A percentile compares a stretch with the other conserved stretches of the same genome.
Conservation (phyloP, 306 rosid species). For the Luffa aegyptiaca region DNA sequence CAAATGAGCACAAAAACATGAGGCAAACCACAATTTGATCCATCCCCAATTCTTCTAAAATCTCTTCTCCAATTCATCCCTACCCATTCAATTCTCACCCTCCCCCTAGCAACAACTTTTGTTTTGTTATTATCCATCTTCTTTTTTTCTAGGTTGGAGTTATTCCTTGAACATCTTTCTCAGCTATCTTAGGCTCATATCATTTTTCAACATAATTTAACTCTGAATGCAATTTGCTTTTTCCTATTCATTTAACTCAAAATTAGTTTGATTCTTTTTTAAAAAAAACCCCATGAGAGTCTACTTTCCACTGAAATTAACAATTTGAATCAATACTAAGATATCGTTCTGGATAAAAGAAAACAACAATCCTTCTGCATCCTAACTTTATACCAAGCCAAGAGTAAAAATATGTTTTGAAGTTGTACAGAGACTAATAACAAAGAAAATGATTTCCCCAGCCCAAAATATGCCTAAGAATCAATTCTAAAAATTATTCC, state of each 20-base stretch:
- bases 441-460: not conserved
- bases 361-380: not conserved
- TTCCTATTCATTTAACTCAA: not conserved
- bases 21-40: conserved; percentile 24
- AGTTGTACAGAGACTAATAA: not conserved
- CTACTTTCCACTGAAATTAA: too few species aligned
- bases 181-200: conserved; percentile 38
- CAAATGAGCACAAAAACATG: not conserved
- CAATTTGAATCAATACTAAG: too few species aligned
- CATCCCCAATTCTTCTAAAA: not conserved
- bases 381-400: not conserved
- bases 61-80: not conserved
- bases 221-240: not conserved
- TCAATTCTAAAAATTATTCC: not conserved
- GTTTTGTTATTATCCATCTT: conserved; percentile 6
- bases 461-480: not conserved
- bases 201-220: not conserved
- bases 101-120: too few species aligned
- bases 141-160: not conserved
- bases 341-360: too few species aligned
- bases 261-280: too few species aligned
- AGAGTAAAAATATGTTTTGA: not conserved
- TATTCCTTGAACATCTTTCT: conserved; percentile 24
- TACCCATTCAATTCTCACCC: conserved; percentile 37
- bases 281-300: too few species aligned